Percentiles rank a stretch among this genome's conserved stretches.
These are phyloP conservation scores for Hygrophorus russula DNA, from an alignment of 768 basidiomycete species.

Conservation along the genomic window DNA sequence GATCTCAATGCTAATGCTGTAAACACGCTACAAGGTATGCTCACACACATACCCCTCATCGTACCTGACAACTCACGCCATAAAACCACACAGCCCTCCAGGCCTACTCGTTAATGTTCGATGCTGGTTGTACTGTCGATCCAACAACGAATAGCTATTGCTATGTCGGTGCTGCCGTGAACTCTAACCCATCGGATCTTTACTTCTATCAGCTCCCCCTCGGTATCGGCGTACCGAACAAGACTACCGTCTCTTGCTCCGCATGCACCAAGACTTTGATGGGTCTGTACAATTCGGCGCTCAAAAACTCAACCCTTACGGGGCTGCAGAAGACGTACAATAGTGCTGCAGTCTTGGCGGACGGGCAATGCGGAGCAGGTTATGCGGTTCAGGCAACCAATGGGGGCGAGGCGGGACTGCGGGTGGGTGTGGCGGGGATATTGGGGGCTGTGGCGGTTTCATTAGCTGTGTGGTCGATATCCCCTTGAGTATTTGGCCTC, in stretches of 20 bases:
- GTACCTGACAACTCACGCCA: neutral
- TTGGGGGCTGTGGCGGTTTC: neutral
- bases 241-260: conserved; percentile 45
- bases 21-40: conserved; percentile 44
- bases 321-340: conserved; percentile 39
- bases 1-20: conserved; percentile 39
- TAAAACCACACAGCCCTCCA: conserved; percentile 35
- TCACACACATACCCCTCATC: neutral
- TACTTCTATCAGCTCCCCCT: conserved; percentile 65
- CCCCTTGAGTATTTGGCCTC: neutral
- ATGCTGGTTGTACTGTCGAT: conserved; percentile 48
- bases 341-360: conserved; percentile 32
- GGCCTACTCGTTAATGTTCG: conserved; percentile 51
- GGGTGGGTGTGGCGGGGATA: neutral
- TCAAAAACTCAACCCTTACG: conserved; percentile 26
- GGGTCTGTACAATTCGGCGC: conserved; percentile 36
- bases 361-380: conserved; percentile 37
- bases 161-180: conserved; percentile 52
- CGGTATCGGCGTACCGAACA: conserved; percentile 40
- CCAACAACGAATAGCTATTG: conserved; percentile 57
- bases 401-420: neutral
- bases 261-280: conserved; percentile 52
- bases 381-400: conserved; percentile 31
- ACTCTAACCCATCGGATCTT: conserved; percentile 49
- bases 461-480: neutral